These are phyloP conservation scores for Penicillium pulvis DNA, from an alignment of 495 filamentous ascomycete species.

Conservation along the genomic window DNA sequence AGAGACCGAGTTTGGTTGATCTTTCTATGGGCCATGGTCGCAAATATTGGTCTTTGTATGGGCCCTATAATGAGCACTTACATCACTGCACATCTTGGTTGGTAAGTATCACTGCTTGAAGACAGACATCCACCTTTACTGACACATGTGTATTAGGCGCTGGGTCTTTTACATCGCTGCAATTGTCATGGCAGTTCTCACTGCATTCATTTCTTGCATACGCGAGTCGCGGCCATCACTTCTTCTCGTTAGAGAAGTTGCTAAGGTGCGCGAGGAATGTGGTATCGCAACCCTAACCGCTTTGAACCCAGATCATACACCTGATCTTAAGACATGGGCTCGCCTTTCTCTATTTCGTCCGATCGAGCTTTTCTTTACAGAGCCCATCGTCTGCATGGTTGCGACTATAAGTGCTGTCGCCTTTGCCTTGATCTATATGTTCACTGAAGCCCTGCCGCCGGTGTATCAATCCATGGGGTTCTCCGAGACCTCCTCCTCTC, in stretches of 20 bases:
- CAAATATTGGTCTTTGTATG: slow-evolving; percentile 41
- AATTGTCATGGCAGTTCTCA: slow-evolving; percentile 33
- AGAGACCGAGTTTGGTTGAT: slow-evolving; percentile 48
- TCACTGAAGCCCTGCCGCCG: slow-evolving; percentile 42
- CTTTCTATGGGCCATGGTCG: slow-evolving; percentile 40
- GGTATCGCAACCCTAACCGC: slow-evolving; percentile 25
- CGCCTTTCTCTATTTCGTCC: slow-evolving; percentile 38
- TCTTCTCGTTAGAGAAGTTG: slow-evolving; percentile 31
- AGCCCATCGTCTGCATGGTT: slow-evolving; percentile 46
- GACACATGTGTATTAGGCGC: slow-evolving; percentile 26
- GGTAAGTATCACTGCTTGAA: slow-evolving; percentile 33
- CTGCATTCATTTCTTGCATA: slow-evolving; percentile 33
- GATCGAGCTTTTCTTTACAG: slow-evolving; percentile 41
- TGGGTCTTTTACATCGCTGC: slow-evolving; percentile 47
- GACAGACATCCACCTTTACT: background rate
- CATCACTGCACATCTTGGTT: slow-evolving; percentile 34
- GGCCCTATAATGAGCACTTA: slow-evolving; percentile 49
- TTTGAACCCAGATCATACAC: slow-evolving; percentile 38
- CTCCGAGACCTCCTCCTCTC: slow-evolving; percentile 26
- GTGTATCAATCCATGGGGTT: slow-evolving; percentile 43
- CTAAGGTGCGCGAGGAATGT: slow-evolving; percentile 24
- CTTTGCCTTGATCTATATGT: slow-evolving; percentile 45
- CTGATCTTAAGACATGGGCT: slow-evolving; percentile 32
- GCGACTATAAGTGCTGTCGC: slow-evolving; percentile 36
- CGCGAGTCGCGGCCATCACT: slow-evolving; percentile 43